Evolutionary conservation across 768 basidiomycete genomes (phyloP), one percentile per base, ranked within the genome.

Genomic region (Pleurotus platypus): DNA sequence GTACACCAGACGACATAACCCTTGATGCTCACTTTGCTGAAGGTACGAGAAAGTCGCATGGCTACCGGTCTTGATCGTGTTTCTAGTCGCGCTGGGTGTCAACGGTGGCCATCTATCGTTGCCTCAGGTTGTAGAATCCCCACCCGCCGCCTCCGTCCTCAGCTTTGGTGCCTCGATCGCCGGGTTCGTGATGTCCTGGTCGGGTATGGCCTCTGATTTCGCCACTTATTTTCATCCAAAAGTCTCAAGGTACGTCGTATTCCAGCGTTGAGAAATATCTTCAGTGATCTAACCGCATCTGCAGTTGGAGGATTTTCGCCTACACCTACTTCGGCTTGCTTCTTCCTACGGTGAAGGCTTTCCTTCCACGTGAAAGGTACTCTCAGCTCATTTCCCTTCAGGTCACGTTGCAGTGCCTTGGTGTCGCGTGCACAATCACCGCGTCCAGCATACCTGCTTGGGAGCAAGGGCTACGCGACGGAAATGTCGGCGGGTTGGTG

Each of bases 291-390:
- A 2, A 46, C n/a, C 15, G 22, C 13, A 3, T 5, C 51, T 27
- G 5, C 48, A 88, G 85, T 49, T 66, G 68, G 59, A 78, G 74
- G 46, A 82, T 90, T 20, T 89, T 89, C 66, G 63, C 70, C 35
- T 89, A 83, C 63, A 75, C 85, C 0, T 91, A 87, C 66, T 66
- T 83, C 2, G 90, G 86, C 1, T 80, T 91, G 60, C 68, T 84
- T 37, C 59, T 81, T 15, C 81, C 90, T 16, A 79, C 76, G 56
- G 88, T 89, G 63, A 54, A 20, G 20, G 20, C 83, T 68, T 2
- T 15, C 37, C 16, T 48, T 20, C 13, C 22, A 26, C 46, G 27
- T 38, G 9, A 35, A 35, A 35, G 30, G 2, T 35, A 9, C 9
- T 35, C 30, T 35, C 30, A 9, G 8, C 46, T 47, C 37, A 35